Conservation (phyloP, 805 yeast genomes). For the Cyberlindnera japonica region DNA sequence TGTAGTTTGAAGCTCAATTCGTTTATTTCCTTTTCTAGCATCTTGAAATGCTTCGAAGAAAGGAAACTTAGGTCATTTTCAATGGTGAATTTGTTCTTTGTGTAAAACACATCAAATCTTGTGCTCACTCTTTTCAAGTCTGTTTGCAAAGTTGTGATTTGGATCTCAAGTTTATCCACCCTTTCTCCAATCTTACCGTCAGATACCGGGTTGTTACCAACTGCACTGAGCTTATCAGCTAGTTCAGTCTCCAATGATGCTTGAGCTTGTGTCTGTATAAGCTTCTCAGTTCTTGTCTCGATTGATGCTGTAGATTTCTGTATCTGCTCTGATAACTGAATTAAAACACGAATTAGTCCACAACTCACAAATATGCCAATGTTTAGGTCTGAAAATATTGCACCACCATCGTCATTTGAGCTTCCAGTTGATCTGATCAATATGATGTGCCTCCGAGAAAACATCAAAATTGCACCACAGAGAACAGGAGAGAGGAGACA, state of each 20-base stretch:
- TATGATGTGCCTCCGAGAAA: slow-evolving; percentile 29
- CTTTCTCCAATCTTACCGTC: background rate
- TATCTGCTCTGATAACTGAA: slow-evolving; percentile 20
- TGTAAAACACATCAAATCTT: slow-evolving; percentile 16
- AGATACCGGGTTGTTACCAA: background rate
- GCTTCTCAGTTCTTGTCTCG: slow-evolving; percentile 15
- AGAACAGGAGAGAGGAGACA: slow-evolving; percentile 30
- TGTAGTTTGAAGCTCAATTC: slow-evolving; percentile 12
- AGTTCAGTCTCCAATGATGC: background rate
- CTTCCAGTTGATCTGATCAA: slow-evolving; percentile 23
- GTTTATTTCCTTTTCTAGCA: slow-evolving; percentile 21
- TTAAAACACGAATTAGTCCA: slow-evolving; percentile 30
- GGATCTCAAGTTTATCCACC: background rate
- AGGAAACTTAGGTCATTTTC: slow-evolving; percentile 14
- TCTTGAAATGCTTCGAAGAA: slow-evolving; percentile 19
- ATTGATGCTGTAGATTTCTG: slow-evolving; percentile 21
- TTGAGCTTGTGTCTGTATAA: slow-evolving; percentile 1
- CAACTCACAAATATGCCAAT: slow-evolving; percentile 34
- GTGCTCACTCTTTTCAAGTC: slow-evolving; percentile 3
- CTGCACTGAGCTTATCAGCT: background rate
- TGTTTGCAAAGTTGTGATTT: slow-evolving; percentile 1
- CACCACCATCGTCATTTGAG: slow-evolving; percentile 19
- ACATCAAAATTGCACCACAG: slow-evolving; percentile 29
- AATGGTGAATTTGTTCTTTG: slow-evolving; percentile 13
- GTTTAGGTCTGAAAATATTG: slow-evolving; percentile 36